Evolutionary conservation across 1,284 basidiomycete genomes (phyloP), one percentile per base, ranked within the genome.

Genomic region (Dichomitus squalens): DNA sequence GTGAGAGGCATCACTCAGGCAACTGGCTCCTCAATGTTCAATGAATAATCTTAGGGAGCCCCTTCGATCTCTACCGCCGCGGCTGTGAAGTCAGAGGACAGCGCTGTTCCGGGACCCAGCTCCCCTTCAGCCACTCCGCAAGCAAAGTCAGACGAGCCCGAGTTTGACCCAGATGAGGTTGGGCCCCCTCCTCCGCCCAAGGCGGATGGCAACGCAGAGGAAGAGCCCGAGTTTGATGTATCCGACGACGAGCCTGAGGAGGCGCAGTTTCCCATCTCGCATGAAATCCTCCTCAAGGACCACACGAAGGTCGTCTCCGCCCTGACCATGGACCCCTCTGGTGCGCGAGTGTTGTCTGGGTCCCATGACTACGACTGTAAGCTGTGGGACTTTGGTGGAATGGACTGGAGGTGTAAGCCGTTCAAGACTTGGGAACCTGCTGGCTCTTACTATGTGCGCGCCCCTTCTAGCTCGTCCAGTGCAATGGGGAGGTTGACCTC

Each of bases 361-460:
- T 92, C 92, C 16, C 91, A 98, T 74, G 97, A 99, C 75, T 98
- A 98, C 70, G 93, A 96, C 73, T 90, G 92, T 75, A 98, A 98
- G 74, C 75, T 99, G 52, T 99, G 96, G 96, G 97, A 99, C 74
- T 99, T 99, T 76, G 97, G 96, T 67, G 97, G 97, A 7, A 99
- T 99, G 96, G 91, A 92, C 67, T 77, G 82, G 62, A 83, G 91
- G 67, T 84, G 86, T 72, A 92, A 92, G 71, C 96, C 97, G 14
- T 99, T 99, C 84, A 93, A 95, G 76, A 92, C 85, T 62, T 98
- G 93, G 84, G 95, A 99, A 73, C 93, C 95, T 57, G 87, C 90
- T 57, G 95, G 93, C 58, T 92, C 88, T 65, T 98, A 99, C 75
- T 88, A 96, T 76, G 94, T 95, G 69, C 53, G 90, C 80, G 18